Conservation (phyloP, 345 rosid species). For the Hevea brasiliensis region DNA sequence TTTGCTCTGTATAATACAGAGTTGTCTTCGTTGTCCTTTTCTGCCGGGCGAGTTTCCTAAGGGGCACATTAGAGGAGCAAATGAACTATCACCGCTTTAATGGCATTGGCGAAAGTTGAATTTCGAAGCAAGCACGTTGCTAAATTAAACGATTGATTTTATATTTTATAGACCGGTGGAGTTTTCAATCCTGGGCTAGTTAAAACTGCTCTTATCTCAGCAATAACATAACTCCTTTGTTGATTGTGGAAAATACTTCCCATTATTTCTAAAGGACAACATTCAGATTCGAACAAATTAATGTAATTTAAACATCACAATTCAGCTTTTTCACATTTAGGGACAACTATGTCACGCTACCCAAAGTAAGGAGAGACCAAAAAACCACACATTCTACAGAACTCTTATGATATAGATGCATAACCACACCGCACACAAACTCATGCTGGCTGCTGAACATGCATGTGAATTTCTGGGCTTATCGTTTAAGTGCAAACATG, state of each 20-base stretch:
- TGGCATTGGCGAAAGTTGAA: too few species aligned
- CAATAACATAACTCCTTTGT: background rate
- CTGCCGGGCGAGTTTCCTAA: too few species aligned
- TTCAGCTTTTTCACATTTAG: conserved; percentile 9
- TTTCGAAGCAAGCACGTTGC: too few species aligned
- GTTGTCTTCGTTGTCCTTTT: background rate
- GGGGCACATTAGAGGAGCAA: too few species aligned
- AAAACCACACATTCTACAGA: conserved; percentile 19
- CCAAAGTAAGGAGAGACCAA: background rate
- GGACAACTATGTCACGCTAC: conserved; percentile 4
- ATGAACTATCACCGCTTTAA: too few species aligned
- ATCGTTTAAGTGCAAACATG: background rate
- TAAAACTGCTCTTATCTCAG: background rate
- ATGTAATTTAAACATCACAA: conserved; percentile 21
- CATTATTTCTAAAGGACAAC: background rate
- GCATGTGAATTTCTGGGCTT: background rate
- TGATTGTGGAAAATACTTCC: background rate
- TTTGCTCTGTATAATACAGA: background rate
- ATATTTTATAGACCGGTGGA: too few species aligned
- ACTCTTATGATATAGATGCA: conserved; percentile 17
- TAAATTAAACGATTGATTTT: too few species aligned
- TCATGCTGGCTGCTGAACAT: conserved; percentile 7
- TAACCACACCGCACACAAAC: conserved; percentile 8
- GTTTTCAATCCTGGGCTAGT: too few species aligned
- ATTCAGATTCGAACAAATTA: conserved; percentile 25